Base-by-base conservation (phyloP, 2,329 filamentous ascomycete genomes). In the Verticillium alfalfae region DNA sequence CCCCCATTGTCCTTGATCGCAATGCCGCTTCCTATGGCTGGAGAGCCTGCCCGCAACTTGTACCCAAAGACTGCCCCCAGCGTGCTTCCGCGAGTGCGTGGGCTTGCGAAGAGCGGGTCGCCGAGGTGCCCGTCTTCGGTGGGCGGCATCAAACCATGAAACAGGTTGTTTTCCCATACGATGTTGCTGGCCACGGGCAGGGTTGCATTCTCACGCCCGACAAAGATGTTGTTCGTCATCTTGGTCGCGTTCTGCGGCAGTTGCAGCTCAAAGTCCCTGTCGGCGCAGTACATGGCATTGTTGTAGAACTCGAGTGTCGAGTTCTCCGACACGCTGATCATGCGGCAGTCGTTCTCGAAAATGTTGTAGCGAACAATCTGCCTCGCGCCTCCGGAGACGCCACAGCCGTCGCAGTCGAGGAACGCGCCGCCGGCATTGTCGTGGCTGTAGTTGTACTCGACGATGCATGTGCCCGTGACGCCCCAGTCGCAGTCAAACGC, bases 401-500 rank as follows among this genome's bases (percentile, higher is more conserved):
- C 68, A 58, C 68, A 70, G 26, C 64, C 67, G 58, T 70, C 68
- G 61, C 68, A 70, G 63, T 70, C 68, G 39, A 69, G 59, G 34
- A 69, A 70, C 2, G 67, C 67, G 2, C 68, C 68, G 37, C 68
- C 67, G n/a, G 67, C 68, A 34, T 70, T 70, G 61, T 68, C 68
- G 52, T 66, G 67, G 60, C 68, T 69, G 41, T 66, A 68, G 57
- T 70, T 70, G 60, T 70, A 70, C 58, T 70, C 67, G 52, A 70
- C 63, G 13, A 64, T 68, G 60, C 68, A 70, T 34, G 63, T 67
- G 55, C 68, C 68, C n/a, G 64, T 64, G 56, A 68, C 67, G 49
- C 68, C 68, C 67, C 66, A 69, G 61, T 70, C 68, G 59, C 68
- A 70, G 60, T 70, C 68, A 56, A 70, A 70, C 6, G 67, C 67